Conservation (phyloP, 495 filamentous ascomycete genomes). For the Penicillium alfredii region DNA sequence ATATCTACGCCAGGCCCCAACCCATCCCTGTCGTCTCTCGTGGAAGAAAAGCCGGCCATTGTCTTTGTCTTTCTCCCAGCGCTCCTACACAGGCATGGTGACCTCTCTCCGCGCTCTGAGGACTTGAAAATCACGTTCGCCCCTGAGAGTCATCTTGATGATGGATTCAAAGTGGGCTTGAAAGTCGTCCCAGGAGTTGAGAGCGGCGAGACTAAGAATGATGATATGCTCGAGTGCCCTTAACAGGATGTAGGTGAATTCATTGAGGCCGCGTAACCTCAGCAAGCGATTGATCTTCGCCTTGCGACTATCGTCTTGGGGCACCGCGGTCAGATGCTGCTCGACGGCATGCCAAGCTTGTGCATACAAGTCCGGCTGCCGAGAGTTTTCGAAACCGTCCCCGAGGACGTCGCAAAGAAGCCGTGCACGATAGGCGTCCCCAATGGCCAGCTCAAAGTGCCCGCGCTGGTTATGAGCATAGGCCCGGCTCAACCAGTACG, state of each 20-base stretch:
- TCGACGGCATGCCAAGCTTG: conserved; percentile 28
- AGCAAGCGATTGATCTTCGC: conserved; percentile 12
- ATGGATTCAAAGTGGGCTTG: too few species aligned
- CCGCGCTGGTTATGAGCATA: conserved; percentile 60
- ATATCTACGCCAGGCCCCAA: conserved; percentile 14
- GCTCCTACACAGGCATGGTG: neutral
- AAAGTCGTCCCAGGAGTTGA: conserved; percentile 27
- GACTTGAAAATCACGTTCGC: conserved; percentile 15
- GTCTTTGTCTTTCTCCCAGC: conserved; percentile 2
- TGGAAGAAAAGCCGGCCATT: conserved; percentile 14
- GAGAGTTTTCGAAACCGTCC: conserved; percentile 11
- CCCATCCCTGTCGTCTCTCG: conserved; percentile 14
- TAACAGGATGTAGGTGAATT: conserved; percentile 21
- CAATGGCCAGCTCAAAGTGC: conserved; percentile 76
- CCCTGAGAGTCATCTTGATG: too few species aligned
- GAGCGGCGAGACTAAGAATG: conserved; percentile 21
- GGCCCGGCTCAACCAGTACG: conserved; percentile 65
- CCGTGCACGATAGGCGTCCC: conserved; percentile 77
- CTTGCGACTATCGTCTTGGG: conserved; percentile 3
- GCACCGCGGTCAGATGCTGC: conserved; percentile 21
- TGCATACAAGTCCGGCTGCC: conserved; percentile 22
- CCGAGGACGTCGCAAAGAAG: conserved; percentile 46
- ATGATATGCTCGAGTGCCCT: conserved; percentile 23
- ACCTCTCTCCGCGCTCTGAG: conserved; percentile 5
- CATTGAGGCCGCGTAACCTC: conserved; percentile 17